Base-by-base conservation (phyloP, 345 rosid species). In the Dimocarpus longan region DNA sequence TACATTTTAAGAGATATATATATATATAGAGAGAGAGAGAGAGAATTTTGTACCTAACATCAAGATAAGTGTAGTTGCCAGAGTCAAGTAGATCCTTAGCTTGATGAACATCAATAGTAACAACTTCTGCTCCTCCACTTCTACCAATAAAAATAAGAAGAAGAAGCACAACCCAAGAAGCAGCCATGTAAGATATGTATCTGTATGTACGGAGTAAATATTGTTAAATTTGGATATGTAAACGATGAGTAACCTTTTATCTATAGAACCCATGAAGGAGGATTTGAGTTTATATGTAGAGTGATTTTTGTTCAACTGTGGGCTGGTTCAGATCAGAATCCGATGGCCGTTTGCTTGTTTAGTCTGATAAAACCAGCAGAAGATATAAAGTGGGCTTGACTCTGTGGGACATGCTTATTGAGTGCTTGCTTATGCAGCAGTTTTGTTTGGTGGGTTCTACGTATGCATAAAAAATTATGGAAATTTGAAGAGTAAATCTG, bases 21-120 rank as follows among this genome's bases (percentile, higher is more conserved):
- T 26, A 26, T 26, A 26, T 26, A 26, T 26, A 26, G 0, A 26
- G 1, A 26, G 0, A 26, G 0, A 68, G 9, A 62, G 60, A 28
- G 60, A 57, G 13, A 5, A 8, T 12, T 6, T 59, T 12, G 32
- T 82, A 93, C 95, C 95, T 90, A 69, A 91, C 97, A 76, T 92
- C 98, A 2, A 93, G 85, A 74, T 84, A 91, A 60, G 65, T 1
- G 44, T 48, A 64, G 76, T 87, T 73, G 57, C 89, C 98, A 10
- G 90, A 86, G 4, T 80, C 66, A 76, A 91, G 78, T 78, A 94
- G 82, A 70, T 76, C 71, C 68, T 78, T 81, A 7, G 94, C 88
- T 68, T 84, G 84, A 76, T 22, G 73, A 59, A 90, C 94, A 80
- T 90, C 93, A 71, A 94, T 54, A 22, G 92, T 92, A 52, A 83